phyloP scores from a whole-genome alignment of 148 eudicot species.

The Rhododendron vialii region DNA sequence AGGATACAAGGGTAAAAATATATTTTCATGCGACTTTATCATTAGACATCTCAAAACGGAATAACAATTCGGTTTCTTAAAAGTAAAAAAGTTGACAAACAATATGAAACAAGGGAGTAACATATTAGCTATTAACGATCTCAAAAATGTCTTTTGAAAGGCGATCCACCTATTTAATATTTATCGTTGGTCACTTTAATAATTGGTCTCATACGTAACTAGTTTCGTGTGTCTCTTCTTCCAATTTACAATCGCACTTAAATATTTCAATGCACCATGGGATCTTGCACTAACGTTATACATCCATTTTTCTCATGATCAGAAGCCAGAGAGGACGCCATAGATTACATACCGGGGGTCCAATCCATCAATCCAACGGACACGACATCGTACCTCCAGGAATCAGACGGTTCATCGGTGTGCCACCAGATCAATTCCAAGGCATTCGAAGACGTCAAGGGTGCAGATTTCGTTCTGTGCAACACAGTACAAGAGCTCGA shows the following conservation, averaged over 20 bases:
- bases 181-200: too few relatives aligned
- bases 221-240: background rate
- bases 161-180: too few relatives aligned
- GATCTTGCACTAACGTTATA: background rate
- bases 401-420: constrained; percentile 17
- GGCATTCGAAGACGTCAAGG: constrained; percentile 25
- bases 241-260: background rate
- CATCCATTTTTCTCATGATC: background rate
- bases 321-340: constrained; percentile 28
- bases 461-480: constrained; percentile 33
- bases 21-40: too few relatives aligned
- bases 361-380: constrained; percentile 27
- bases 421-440: constrained; percentile 27
- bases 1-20: too few relatives aligned
- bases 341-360: constrained; percentile 42
- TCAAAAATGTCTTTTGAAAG: too few relatives aligned
- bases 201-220: too few relatives aligned
- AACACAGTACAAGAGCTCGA: constrained; percentile 36
- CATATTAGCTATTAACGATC: too few relatives aligned
- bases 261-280: background rate
- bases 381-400: constrained; percentile 31
- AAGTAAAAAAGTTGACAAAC: too few relatives aligned
- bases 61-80: too few relatives aligned
- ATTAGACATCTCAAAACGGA: too few relatives aligned
- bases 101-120: too few relatives aligned